Conservation (phyloP, 306 rosid genomes). For the Fragaria iinumae region DNA sequence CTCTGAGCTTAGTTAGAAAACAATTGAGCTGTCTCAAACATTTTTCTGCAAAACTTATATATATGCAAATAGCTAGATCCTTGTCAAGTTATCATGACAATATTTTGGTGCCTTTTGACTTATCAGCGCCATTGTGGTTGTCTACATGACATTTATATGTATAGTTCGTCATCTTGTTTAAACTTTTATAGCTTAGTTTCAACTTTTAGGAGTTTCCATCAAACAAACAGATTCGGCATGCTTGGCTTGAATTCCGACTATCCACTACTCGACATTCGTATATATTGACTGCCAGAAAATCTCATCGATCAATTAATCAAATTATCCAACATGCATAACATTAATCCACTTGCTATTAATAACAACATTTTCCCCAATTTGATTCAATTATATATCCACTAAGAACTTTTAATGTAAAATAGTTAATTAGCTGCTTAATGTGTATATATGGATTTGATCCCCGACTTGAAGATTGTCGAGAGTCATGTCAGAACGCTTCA, state of each 20-base stretch:
- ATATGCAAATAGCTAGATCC: not conserved
- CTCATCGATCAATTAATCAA: not conserved
- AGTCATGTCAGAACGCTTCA: no score
- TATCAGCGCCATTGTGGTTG: not conserved
- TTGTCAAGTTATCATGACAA: not conserved
- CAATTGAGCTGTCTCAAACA: not conserved
- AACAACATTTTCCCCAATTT: not conserved
- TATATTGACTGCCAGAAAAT: not conserved
- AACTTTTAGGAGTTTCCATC: conserved; percentile 6
- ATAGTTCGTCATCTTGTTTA: not conserved
- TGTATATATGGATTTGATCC: not conserved
- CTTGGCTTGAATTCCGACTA: not conserved
- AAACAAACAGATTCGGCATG: not conserved
- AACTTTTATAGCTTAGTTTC: not conserved
- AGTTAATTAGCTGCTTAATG: not conserved
- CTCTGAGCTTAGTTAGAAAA: not conserved
- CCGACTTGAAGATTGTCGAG: no score
- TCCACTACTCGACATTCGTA: not conserved
- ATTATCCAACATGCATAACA: not conserved
- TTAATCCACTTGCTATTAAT: not conserved
- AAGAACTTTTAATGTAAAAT: not conserved
- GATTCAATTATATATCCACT: not conserved
- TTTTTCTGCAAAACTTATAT: not conserved
- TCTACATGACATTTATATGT: not conserved
- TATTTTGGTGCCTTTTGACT: conserved; percentile 3